Percentiles rank a stretch among this genome's conserved stretches.
Conservation (phyloP, 768 basidiomycete species). For the Clathrus columnatus region DNA sequence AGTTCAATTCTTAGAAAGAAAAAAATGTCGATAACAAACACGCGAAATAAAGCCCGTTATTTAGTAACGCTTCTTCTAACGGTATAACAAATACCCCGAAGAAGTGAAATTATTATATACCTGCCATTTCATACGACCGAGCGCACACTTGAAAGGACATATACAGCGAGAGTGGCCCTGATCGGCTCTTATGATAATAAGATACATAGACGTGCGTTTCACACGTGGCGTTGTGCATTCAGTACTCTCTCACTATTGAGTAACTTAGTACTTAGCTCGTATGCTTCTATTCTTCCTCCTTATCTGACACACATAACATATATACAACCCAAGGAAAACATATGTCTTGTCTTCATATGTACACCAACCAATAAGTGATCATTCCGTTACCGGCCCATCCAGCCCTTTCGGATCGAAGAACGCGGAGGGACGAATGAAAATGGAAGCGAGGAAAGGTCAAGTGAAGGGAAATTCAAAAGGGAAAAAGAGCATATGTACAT, state of each 20-base stretch:
- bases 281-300: too few species aligned
- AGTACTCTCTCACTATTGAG: too few species aligned
- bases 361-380: background rate
- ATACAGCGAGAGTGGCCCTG: background rate
- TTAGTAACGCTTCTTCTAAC: background rate
- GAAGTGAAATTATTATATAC: background rate
- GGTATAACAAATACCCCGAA: background rate
- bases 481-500: background rate
- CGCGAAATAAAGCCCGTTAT: too few species aligned
- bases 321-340: background rate
- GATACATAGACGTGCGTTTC: too few species aligned
- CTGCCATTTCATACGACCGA: too few species aligned
- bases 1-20: background rate
- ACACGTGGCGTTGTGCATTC: background rate
- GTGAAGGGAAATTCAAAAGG: background rate
- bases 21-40: background rate
- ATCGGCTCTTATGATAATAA: background rate
- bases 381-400: slow-evolving; percentile 11
- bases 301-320: too few species aligned
- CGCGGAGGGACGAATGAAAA: background rate
- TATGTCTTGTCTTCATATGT: background rate
- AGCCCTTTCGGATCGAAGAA: slow-evolving; percentile 6
- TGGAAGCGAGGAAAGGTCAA: background rate
- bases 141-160: too few species aligned
- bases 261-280: too few species aligned